Conservation (phyloP, 2,329 filamentous ascomycete genomes). For the Stagonosporopsis rhizophila region DNA sequence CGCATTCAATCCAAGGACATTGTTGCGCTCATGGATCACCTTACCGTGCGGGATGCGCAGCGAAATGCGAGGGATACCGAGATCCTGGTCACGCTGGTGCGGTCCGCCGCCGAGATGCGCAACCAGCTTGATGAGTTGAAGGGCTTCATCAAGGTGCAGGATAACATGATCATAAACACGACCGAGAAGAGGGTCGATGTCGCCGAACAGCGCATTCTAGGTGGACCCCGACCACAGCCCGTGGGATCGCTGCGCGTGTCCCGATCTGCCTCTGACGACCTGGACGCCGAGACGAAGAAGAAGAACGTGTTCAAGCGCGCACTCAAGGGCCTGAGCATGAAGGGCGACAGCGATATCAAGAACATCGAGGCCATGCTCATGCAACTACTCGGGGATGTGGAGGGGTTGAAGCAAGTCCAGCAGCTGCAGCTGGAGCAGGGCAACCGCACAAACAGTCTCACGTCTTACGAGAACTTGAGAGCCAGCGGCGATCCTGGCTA, state of each 20-base stretch:
- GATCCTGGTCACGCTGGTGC: constrained; percentile 91
- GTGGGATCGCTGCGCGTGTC: constrained; percentile 62
- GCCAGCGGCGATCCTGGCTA: constrained; percentile 76
- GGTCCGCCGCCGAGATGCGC: constrained; percentile 94
- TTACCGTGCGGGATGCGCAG: constrained; percentile 96
- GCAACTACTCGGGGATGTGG: constrained; percentile 89
- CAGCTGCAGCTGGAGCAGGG: constrained; percentile 42
- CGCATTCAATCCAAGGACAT: constrained; percentile 96
- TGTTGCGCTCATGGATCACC: constrained; percentile 95
- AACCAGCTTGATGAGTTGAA: constrained; percentile 96
- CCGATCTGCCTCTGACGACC: constrained; percentile 59
- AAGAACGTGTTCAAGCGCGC: constrained; percentile 93
- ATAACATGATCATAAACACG: constrained; percentile 84
- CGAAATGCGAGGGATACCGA: constrained; percentile 95
- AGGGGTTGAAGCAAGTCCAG: constrained; percentile 62
- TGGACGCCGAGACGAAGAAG: constrained; percentile 74
- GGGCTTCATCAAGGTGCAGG: constrained; percentile 86
- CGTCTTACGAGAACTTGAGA: constrained; percentile 74
- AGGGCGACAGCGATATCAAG: constrained; percentile 84
- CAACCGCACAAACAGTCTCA: constrained; percentile 59
- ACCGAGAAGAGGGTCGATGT: constrained; percentile 89
- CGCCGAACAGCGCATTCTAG: constrained; percentile 80
- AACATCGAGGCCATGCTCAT: constrained; percentile 77
- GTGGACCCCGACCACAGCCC: constrained; percentile 83
- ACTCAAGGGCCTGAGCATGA: constrained; percentile 86